Base-by-base conservation (phyloP, 148 eudicot species). In the Chenopodium suecicum region DNA sequence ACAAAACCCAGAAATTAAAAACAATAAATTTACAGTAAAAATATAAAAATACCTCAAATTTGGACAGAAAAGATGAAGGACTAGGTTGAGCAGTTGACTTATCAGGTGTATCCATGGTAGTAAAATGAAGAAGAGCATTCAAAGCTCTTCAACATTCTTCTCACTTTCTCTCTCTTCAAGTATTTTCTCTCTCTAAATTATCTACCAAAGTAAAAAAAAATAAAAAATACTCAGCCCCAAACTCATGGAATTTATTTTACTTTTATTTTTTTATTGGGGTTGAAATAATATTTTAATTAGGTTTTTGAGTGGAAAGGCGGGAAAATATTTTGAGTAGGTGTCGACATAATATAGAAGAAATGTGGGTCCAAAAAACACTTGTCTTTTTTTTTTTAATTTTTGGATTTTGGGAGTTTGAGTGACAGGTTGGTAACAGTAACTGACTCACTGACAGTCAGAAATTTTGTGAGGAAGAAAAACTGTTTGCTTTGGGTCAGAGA, bases 51-150 rank as follows among this genome's bases (percentile, higher is more conserved):
- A 87, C 89, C 89, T 87, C 89, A 29, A 84, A 83, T 76, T 79
- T 84, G 63, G 81, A 64, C 63, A 82, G 46, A 69, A 82, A 58
- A 4, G 82, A 58, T 4, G 73, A 37, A 27, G 89, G 66, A 56
- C 66, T 71, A 47, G 82, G 34, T 47, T 52, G 58, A 37, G 29
- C 19, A 32, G 63, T 65, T 72, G 62, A 56, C 62, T 84, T 86
- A 75, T 82, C 86, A 12, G 89, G 89, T 0, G 85, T 84, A 75
- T 87, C 89, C 89, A 87, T 87, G 54, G 71, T 19, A 56, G 5
- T 75, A 52, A 29, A 32, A 65, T 77, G 70, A 9, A 11, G 62
- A 81, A 60, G 64, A 85, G 72, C 83, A 77, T 29, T n/a, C 46
- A 78, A 46, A 84, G 68, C 83, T 80, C 83, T 73, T 84, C 86